Percentiles rank a stretch among this genome's conserved stretches.
Conservation (phyloP, 768 basidiomycete species). For the Ramaria rubella region DNA sequence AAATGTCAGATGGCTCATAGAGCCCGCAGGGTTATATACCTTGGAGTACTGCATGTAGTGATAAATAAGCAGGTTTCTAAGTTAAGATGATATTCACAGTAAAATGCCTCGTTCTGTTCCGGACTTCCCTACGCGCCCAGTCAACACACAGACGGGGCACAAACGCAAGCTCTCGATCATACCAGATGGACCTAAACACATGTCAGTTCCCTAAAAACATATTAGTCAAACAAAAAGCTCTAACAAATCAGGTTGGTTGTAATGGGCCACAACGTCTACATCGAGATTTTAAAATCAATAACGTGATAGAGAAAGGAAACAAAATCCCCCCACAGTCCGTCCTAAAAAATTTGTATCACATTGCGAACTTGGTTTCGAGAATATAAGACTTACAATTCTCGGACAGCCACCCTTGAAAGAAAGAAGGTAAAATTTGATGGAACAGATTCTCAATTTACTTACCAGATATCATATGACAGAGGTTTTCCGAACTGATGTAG, state of each 20-base stretch:
- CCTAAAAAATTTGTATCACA: conserved; percentile 27
- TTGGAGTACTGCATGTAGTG: conserved; percentile 62
- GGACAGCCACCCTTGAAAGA: conserved; percentile 55
- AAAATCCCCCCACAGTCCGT: conserved; percentile 56
- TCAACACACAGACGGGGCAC: conserved; percentile 11
- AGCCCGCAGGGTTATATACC: conserved; percentile 31
- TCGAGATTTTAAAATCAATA: neutral
- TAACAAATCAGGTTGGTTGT: conserved; percentile 73
- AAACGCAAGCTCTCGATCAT: conserved; percentile 29
- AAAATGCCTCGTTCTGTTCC: conserved; percentile 78
- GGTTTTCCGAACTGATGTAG: conserved; percentile 61
- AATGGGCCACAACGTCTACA: conserved; percentile 66
- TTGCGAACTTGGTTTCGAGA: neutral
- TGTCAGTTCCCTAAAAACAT: conserved; percentile 12
- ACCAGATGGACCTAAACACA: conserved; percentile 74
- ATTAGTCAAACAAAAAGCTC: conserved; percentile 24
- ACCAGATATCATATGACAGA: conserved; percentile 59
- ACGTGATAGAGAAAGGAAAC: conserved; percentile 3
- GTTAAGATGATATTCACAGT: conserved; percentile 45
- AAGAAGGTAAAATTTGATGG: neutral
- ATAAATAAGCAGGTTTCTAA: neutral
- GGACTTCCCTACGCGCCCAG: conserved; percentile 67
- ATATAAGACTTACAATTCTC: conserved; percentile 57
- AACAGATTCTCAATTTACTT: conserved; percentile 16
- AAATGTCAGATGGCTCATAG: neutral